Evolutionary conservation across 371 early-diverging fungal species (phyloP).

Genomic region (Chytridium lagenaria): DNA sequence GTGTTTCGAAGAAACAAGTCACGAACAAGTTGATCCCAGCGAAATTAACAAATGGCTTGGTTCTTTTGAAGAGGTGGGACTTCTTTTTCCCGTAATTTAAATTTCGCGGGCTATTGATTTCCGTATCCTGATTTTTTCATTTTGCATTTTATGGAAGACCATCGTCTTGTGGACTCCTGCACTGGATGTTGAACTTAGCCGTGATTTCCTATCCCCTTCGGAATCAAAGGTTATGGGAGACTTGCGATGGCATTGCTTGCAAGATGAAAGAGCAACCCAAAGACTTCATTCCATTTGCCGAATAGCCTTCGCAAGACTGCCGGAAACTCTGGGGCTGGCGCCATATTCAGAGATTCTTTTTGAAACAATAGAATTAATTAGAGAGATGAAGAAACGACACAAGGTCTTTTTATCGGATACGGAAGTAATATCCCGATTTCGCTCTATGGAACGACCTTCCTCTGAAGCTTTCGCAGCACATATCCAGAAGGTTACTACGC

Average conservation of each 20-base stretch:
- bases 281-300: neutral
- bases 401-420: neutral
- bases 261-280: neutral
- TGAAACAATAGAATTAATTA: neutral
- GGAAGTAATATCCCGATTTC: too few relatives aligned
- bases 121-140: neutral
- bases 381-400: neutral
- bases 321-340: neutral
- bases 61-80: constrained; percentile 9
- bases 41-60: constrained; percentile 5
- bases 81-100: neutral
- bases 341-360: neutral
- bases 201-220: neutral
- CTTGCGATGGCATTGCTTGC: neutral
- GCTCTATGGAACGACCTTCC: neutral
- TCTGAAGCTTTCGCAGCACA: neutral
- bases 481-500: neutral
- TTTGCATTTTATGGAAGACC: neutral
- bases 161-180: neutral
- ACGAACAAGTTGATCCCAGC: neutral
- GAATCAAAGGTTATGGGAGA: neutral
- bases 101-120: too few relatives aligned
- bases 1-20: neutral
- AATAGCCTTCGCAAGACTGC: neutral
- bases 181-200: neutral